Evolutionary conservation across 805 yeast species (phyloP).

Genomic region (Kodamaea sagamina): DNA sequence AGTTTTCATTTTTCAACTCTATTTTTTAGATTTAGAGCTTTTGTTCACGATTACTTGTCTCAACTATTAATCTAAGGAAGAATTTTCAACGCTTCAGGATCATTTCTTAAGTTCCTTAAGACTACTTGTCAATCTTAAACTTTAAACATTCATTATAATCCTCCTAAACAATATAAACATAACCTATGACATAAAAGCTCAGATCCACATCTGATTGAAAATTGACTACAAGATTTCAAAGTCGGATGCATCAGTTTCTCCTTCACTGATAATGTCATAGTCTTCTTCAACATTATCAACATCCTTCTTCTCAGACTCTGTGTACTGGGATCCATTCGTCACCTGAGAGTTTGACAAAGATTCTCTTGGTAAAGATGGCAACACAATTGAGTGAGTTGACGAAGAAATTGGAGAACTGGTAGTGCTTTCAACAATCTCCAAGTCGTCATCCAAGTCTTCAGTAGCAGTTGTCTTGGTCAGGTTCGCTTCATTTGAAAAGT

Average conservation of each 20-base stretch:
- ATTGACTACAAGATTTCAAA: constrained; percentile 33
- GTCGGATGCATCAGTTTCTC: constrained; percentile 30
- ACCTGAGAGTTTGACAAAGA: constrained; percentile 16
- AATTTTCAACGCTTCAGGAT: no score
- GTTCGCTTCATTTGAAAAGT: constrained; percentile 11
- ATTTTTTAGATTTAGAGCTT: no score
- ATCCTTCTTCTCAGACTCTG: constrained; percentile 5
- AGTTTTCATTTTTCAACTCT: no score
- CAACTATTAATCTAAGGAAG: no score
- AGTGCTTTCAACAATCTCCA: background rate
- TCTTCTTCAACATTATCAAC: constrained; percentile 24
- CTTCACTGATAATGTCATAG: constrained; percentile 36
- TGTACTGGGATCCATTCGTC: constrained; percentile 1
- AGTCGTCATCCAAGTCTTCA: constrained; percentile 4
- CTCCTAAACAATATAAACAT: constrained; percentile 9
- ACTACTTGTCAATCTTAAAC: no score
- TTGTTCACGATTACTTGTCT: no score
- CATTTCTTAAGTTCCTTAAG: no score
- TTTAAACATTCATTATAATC: background rate
- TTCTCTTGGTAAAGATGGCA: constrained; percentile 35
- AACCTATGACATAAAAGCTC: constrained; percentile 8
- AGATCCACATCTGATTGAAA: no score
- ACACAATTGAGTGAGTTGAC: constrained; percentile 31
- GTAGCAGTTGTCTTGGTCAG: constrained; percentile 8
- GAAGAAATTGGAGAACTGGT: constrained; percentile 2